Percentiles rank a stretch among this genome's conserved stretches.
phyloP scores from a whole-genome alignment of 805 yeast genomes.

The Maudiozyma serrabonitensis region DNA sequence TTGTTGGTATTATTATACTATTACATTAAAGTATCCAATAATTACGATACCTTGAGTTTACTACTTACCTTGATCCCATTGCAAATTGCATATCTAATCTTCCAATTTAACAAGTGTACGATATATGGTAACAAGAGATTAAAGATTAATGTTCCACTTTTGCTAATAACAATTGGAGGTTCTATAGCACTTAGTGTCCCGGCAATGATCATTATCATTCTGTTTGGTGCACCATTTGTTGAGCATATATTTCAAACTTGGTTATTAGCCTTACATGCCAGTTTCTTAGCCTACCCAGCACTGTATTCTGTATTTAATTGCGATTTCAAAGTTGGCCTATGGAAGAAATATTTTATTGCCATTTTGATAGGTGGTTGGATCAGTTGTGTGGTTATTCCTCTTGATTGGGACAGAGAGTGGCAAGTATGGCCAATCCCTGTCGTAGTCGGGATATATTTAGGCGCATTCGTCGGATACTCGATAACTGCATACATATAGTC shows the following conservation, averaged over 20 bases:
- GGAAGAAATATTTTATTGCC: constrained; percentile 28
- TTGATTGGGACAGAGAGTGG: constrained; percentile 98
- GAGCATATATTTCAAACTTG: constrained; percentile 45
- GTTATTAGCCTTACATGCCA: constrained; percentile 50
- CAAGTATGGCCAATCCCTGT: constrained; percentile 92
- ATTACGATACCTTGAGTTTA: constrained; percentile 21
- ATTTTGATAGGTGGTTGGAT: constrained; percentile 70
- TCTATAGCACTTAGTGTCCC: constrained; percentile 20
- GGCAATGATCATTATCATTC: constrained; percentile 33
- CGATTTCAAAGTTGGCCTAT: constrained; percentile 39
- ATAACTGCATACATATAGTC: constrained; percentile 27
- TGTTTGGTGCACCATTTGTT: constrained; percentile 77
- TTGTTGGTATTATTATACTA: constrained; percentile 27
- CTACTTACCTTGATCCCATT: constrained; percentile 23
- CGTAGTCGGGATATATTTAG: constrained; percentile 65
- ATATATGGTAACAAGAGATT: constrained; percentile 27
- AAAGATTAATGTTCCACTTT: constrained; percentile 21
- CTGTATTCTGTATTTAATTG: constrained; percentile 47
- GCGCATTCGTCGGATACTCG: constrained; percentile 55
- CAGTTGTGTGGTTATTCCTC: constrained; percentile 87
- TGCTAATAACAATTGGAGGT: constrained; percentile 18
- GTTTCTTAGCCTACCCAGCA: constrained; percentile 54
- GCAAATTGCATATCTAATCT: constrained; percentile 30
- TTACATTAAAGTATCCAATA: constrained; percentile 21
- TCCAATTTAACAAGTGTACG: constrained; percentile 27